These are phyloP conservation scores for Podosphaera fusca DNA, from an alignment of 2,329 filamentous ascomycete species.

Conservation along the genomic window DNA sequence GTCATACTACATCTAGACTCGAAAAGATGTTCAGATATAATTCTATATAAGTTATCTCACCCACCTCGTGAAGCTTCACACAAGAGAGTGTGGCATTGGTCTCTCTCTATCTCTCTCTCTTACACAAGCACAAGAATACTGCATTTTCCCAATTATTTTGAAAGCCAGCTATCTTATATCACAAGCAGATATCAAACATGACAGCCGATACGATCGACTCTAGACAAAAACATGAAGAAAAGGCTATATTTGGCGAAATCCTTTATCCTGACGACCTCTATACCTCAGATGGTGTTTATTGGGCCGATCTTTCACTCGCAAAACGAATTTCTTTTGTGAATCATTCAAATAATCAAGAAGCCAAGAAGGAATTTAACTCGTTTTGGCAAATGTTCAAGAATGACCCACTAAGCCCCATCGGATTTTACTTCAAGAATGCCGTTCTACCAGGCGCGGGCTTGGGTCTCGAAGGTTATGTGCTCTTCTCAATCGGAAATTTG, in stretches of 20 bases:
- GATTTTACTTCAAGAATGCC: constrained; percentile 74
- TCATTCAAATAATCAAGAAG: constrained; percentile 48
- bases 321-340: constrained; percentile 55
- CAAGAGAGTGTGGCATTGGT: no score
- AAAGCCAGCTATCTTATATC: no score
- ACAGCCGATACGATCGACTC: no score
- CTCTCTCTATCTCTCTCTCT: no score
- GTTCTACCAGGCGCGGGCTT: constrained; percentile 82
- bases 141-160: no score
- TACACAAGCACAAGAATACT: no score
- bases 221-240: neutral
- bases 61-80: no score
- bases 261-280: constrained; percentile 80
- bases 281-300: constrained; percentile 63
- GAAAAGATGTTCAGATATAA: no score
- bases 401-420: constrained; percentile 64
- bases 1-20: no score
- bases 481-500: constrained; percentile 84
- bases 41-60: no score
- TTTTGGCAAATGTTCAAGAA: constrained; percentile 66
- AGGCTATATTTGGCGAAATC: constrained; percentile 19
- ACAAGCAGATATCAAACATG: no score
- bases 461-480: constrained; percentile 51
- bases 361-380: constrained; percentile 37
- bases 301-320: constrained; percentile 59